A percentile compares a stretch with the other conserved stretches of the same genome.
phyloP scores from a whole-genome alignment of 495 filamentous ascomycete genomes.

The Letharia lupina region DNA sequence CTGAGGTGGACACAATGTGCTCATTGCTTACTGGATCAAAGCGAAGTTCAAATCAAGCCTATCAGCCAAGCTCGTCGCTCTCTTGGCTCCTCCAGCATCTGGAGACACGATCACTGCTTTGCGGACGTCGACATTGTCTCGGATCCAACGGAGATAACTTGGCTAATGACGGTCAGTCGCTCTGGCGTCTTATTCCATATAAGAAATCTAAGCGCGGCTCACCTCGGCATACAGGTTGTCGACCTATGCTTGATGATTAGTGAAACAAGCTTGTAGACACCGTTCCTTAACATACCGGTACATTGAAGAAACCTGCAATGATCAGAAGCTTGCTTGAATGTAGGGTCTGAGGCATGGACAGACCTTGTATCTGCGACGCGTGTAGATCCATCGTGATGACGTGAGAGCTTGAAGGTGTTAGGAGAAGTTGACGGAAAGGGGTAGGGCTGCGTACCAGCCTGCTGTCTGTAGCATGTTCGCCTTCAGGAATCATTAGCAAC shows the following conservation, averaged over 20 bases:
- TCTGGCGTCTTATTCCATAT: neutral
- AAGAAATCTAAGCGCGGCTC: neutral
- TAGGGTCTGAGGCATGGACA: conserved; percentile 13
- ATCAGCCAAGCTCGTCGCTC: conserved; percentile 45
- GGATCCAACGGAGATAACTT: conserved; percentile 54
- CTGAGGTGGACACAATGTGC: neutral
- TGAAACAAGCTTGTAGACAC: neutral
- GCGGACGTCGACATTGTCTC: conserved; percentile 71
- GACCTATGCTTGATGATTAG: neutral
- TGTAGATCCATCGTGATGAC: conserved; percentile 82
- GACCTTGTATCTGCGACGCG: conserved; percentile 49
- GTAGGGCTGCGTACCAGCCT: conserved; percentile 42
- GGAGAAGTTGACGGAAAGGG: conserved; percentile 24
- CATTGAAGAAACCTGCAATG: conserved; percentile 87
- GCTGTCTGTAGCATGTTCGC: conserved; percentile 98
- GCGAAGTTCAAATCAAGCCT: conserved; percentile 82
- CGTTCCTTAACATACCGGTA: conserved; percentile 51
- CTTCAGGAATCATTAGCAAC: conserved; percentile 71
- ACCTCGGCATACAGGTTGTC: conserved; percentile 90
- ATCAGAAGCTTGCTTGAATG: conserved; percentile 55
- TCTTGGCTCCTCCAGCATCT: conserved; percentile 92
- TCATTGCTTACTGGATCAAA: conserved; percentile 66
- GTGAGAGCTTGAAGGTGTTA: conserved; percentile 42
- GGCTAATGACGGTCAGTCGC: conserved; percentile 63
- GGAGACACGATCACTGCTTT: conserved; percentile 94